These are phyloP conservation scores for Nannochloropsis oceanica DNA, from an alignment of 108 stramenopile genomes.

Conservation along the genomic window DNA sequence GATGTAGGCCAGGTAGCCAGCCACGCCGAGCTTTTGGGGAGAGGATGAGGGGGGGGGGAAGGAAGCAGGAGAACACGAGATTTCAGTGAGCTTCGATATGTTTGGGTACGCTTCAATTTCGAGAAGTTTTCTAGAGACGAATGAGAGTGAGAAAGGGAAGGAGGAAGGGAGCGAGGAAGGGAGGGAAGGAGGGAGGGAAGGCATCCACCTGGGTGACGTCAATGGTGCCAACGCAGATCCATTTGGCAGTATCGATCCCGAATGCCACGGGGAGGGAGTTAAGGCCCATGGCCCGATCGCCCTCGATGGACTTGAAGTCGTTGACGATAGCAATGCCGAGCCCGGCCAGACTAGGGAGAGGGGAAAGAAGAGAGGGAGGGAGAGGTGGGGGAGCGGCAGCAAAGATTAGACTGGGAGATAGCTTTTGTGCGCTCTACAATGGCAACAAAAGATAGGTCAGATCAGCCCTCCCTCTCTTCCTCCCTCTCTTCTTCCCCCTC, in stretches of 20 bases:
- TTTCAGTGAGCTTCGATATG: background rate
- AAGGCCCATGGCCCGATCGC: slow-evolving; percentile 72
- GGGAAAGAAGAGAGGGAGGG: background rate
- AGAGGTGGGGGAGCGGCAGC: background rate
- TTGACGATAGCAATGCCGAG: slow-evolving; percentile 88
- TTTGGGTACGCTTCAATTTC: background rate
- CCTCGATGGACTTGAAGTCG: slow-evolving; percentile 93
- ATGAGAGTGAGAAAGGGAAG: background rate
- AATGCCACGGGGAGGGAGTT: slow-evolving; percentile 85
- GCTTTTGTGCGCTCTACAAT: background rate
- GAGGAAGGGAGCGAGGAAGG: background rate
- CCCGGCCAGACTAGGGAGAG: slow-evolving; percentile 49
- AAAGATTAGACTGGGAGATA: too few relatives aligned
- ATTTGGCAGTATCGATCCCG: slow-evolving; percentile 83
- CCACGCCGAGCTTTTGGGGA: slow-evolving; percentile 45
- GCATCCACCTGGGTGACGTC: slow-evolving; percentile 64
- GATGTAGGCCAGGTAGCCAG: slow-evolving; percentile 63
- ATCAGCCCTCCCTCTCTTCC: too few relatives aligned
- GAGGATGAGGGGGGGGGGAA: background rate
- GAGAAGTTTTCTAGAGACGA: too few relatives aligned
- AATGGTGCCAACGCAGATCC: slow-evolving; percentile 69
- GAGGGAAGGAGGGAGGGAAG: background rate
- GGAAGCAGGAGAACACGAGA: background rate
- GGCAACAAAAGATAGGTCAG: background rate
- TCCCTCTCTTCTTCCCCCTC: background rate